These are phyloP conservation scores for Leptographium lundbergii DNA, from an alignment of 2,329 filamentous ascomycete genomes.

Conservation along the genomic window DNA sequence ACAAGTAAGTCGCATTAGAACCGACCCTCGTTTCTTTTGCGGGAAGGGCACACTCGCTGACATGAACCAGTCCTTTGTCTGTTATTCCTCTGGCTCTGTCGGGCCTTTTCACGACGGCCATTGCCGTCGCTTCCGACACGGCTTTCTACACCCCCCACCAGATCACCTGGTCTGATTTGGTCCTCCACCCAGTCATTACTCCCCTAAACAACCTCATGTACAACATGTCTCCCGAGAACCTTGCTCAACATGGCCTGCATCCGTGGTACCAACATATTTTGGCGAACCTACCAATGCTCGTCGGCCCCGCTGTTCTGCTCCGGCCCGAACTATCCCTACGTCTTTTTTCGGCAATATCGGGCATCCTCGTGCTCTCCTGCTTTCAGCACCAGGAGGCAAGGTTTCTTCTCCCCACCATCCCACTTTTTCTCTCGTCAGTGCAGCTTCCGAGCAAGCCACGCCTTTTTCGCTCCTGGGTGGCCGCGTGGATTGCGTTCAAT, in stretches of 20 bases:
- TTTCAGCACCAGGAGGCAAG: constrained; percentile 73
- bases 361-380: constrained; percentile 55
- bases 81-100: constrained; percentile 52
- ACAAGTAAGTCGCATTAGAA: constrained; percentile 45
- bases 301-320: constrained; percentile 56
- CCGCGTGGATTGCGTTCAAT: constrained; percentile 59
- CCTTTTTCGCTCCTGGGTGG: constrained; percentile 41
- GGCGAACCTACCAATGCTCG: constrained; percentile 56
- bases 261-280: constrained; percentile 67
- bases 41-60: neutral
- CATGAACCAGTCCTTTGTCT: constrained; percentile 36
- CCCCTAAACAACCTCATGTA: constrained; percentile 69
- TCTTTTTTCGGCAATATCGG: constrained; percentile 62
- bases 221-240: constrained; percentile 57
- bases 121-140: constrained; percentile 76
- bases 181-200: constrained; percentile 56
- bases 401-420: constrained; percentile 63
- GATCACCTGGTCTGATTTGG: constrained; percentile 51
- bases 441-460: constrained; percentile 45
- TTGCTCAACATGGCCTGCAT: constrained; percentile 64
- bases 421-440: constrained; percentile 63
- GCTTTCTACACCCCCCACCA: constrained; percentile 60
- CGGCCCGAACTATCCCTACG: constrained; percentile 45
- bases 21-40: constrained; percentile 1
- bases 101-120: constrained; percentile 51